Percentiles rank a stretch among this genome's conserved stretches.
phyloP scores from a whole-genome alignment of 768 basidiomycete species.

The Thelephora aurantiotincta region DNA sequence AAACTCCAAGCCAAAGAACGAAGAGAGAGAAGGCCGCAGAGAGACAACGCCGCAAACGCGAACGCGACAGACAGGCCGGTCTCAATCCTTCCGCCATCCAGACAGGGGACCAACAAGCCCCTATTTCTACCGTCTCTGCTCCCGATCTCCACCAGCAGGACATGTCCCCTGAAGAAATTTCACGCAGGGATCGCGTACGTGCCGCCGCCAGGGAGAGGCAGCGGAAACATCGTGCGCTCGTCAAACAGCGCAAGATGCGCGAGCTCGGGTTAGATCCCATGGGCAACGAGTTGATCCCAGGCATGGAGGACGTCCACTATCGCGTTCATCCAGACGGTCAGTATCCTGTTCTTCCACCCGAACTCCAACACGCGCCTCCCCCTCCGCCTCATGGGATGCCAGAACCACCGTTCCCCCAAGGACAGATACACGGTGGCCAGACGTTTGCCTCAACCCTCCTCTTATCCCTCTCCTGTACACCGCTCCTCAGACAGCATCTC shows the following conservation, averaged over 20 bases:
- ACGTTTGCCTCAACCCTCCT: conserved; percentile 70
- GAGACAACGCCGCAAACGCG: conserved; percentile 71
- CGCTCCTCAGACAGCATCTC: conserved; percentile 61
- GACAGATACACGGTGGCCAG: conserved; percentile 41
- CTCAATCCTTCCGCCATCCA: conserved; percentile 15
- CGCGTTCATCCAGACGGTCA: conserved; percentile 33
- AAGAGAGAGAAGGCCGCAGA: conserved; percentile 84
- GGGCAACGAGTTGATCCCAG: conserved; percentile 55
- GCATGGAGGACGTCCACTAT: conserved; percentile 56
- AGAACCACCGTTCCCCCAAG: conserved; percentile 54
- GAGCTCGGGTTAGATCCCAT: conserved; percentile 66
- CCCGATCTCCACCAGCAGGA: conserved; percentile 18
- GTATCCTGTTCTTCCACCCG: conserved; percentile 20
- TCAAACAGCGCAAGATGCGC: conserved; percentile 71
- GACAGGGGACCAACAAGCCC: conserved; percentile 8
- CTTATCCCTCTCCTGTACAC: conserved; percentile 62
- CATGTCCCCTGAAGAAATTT: conserved; percentile 49
- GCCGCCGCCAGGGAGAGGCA: conserved; percentile 71
- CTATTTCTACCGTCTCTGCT: conserved; percentile 10
- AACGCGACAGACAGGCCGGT: conserved; percentile 39
- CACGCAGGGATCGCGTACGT: conserved; percentile 56
- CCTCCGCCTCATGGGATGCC: conserved; percentile 17
- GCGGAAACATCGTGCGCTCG: conserved; percentile 63
- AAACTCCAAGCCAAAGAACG: conserved; percentile 54
- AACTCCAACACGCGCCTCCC: conserved; percentile 21